Evolutionary conservation across 768 basidiomycete species (phyloP), one percentile per base, ranked within the genome.

Genomic region (Vishniacozyma victoriae): DNA sequence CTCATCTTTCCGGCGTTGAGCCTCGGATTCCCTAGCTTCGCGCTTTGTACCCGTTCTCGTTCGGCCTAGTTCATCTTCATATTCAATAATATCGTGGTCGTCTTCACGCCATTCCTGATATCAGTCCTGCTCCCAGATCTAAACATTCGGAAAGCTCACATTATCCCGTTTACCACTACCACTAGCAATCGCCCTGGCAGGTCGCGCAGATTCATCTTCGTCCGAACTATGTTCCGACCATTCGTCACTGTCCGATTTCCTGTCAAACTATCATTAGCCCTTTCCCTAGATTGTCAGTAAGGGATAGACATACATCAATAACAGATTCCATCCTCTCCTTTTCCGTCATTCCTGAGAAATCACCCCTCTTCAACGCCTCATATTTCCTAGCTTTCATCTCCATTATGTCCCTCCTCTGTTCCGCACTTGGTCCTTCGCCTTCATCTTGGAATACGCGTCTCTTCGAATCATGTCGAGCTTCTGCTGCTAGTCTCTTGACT

Each of bases 61-160:
- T 19, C 70, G 41, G 12, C 70, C 70, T 39, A 72, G 46, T 48
- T 72, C 70, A 41, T 72, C 70, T 35, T 66, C 50, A 45, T 70
- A 70, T 50, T 72, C 70, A 15, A 70, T 56, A 33, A 45, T 31
- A 3, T 41, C 54, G 14, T 52, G 35, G 47, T 59, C 57, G 35
- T 61, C 59, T 20, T 59, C 52, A 5, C 42, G 38, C 12, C 50
- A 47, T 4, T 54, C 52, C 14, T 39, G 33, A 42, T 33, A n/a
- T n/a, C n/a, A n/a, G n/a, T n/a, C n/a, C n/a, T n/a, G n/a, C n/a
- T 35, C 16, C 54, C 31, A n/a, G n/a, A n/a, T n/a, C n/a, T n/a
- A n/a, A n/a, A n/a, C n/a, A n/a, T n/a, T n/a, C n/a, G n/a, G n/a
- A n/a, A n/a, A n/a, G n/a, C n/a, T n/a, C n/a, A n/a, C n/a, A n/a